A percentile compares a stretch with the other conserved stretches of the same genome.
Conservation (phyloP, 139 green algal genomes). For the Limnomonas spitsbergensis region DNA sequence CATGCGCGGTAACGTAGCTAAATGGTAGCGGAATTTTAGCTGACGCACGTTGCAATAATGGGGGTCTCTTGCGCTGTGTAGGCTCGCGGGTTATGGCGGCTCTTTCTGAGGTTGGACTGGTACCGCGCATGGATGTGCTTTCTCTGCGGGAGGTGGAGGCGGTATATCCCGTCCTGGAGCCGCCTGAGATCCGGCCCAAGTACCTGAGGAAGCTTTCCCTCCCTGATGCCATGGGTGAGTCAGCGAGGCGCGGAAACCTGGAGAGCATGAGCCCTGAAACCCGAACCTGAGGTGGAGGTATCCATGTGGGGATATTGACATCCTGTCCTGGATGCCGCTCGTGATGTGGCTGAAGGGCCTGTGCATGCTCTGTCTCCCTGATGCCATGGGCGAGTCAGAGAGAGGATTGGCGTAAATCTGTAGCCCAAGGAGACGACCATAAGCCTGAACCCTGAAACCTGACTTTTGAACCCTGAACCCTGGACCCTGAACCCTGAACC, state of each 20-base stretch:
- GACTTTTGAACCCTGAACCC: no score
- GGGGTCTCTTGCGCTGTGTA: no score
- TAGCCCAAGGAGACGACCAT: no score
- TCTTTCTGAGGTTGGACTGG: constrained; percentile 17
- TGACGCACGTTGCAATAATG: no score
- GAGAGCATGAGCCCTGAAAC: background rate
- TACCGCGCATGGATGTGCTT: constrained; percentile 23
- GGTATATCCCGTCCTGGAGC: background rate
- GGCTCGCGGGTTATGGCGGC: background rate
- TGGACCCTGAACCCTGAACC: no score
- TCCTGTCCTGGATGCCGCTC: background rate
- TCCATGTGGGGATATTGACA: no score
- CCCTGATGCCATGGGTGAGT: background rate
- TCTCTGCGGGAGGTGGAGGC: constrained; percentile 11
- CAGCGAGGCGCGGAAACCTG: no score
- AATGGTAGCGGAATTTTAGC: no score
- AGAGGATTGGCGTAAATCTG: no score
- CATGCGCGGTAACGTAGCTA: no score
- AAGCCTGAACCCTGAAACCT: background rate
- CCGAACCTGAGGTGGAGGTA: background rate
- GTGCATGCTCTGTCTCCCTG: background rate
- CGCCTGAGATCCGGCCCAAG: background rate
- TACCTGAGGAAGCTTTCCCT: constrained; percentile 6
- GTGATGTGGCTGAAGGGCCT: constrained; percentile 3
- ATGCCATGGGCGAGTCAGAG: constrained; percentile 5